Evolutionary conservation across 2,329 filamentous ascomycete species (phyloP).

Genomic region (Hypoxylon sp.): DNA sequence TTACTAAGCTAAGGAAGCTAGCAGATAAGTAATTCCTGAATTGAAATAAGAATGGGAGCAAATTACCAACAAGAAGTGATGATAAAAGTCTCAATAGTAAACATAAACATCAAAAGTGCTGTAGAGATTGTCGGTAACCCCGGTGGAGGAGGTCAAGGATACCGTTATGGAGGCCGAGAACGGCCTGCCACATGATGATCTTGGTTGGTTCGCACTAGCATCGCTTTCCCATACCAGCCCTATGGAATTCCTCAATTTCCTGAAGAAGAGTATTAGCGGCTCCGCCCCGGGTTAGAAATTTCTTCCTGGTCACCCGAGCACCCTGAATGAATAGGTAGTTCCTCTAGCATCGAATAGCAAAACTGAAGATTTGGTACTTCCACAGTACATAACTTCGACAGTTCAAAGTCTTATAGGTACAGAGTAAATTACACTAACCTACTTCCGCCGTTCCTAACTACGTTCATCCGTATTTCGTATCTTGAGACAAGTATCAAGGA

Average conservation of each 20-base stretch:
- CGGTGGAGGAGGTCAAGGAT: slow-evolving; percentile 40
- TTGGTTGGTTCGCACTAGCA: slow-evolving; percentile 30
- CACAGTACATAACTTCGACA: not conserved
- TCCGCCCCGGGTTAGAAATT: slow-evolving; percentile 28
- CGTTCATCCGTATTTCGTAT: not conserved
- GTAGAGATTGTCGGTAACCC: slow-evolving; percentile 38
- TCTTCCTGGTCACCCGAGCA: slow-evolving; percentile 40
- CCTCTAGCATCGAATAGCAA: slow-evolving; percentile 22
- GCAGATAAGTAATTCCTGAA: slow-evolving; percentile 4
- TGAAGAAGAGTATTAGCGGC: slow-evolving; percentile 14
- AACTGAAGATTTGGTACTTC: slow-evolving; percentile 20
- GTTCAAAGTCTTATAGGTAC: not conserved
- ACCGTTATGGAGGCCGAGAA: slow-evolving; percentile 31
- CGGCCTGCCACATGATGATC: slow-evolving; percentile 22
- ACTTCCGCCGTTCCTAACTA: not conserved
- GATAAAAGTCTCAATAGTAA: not conserved
- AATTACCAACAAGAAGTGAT: slow-evolving; percentile 5
- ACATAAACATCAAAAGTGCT: slow-evolving; percentile 18
- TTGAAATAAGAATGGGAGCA: not conserved
- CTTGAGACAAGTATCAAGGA: not conserved
- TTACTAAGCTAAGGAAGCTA: not conserved
- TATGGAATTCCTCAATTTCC: slow-evolving; percentile 26
- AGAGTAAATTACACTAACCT: not conserved
- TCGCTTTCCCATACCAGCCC: slow-evolving; percentile 30
- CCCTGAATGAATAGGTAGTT: slow-evolving; percentile 13